Percentiles rank a stretch among this genome's conserved stretches.
These are phyloP conservation scores for Populus alba DNA, from an alignment of 345 rosid species.

Conservation along the genomic window DNA sequence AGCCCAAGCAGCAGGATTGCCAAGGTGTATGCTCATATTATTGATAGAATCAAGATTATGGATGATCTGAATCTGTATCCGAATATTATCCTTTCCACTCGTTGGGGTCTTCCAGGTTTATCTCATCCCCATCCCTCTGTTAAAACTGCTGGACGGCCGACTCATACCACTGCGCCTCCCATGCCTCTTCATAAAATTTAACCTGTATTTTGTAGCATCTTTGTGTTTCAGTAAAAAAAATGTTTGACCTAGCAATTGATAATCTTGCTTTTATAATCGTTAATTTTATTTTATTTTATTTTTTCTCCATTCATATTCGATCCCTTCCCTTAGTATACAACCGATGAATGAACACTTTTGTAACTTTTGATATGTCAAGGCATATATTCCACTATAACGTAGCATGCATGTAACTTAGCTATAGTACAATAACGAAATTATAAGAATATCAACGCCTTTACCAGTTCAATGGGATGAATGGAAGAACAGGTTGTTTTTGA, in stretches of 20 bases:
- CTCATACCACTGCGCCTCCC: too few species aligned
- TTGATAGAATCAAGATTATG: constrained; percentile 40
- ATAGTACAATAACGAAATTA: too few species aligned
- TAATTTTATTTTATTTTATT: too few species aligned
- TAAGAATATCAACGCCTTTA: too few species aligned
- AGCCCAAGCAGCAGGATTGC: constrained; percentile 25
- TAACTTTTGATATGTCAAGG: background rate
- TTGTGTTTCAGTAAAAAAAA: background rate
- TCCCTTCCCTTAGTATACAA: background rate
- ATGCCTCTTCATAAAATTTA: background rate
- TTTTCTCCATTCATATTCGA: too few species aligned
- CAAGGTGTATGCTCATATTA: constrained; percentile 42
- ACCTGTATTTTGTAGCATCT: background rate
- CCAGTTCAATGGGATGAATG: too few species aligned
- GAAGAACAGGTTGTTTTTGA: too few species aligned
- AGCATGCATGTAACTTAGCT: too few species aligned
- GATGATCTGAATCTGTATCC: constrained; percentile 45
- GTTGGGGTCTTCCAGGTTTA: constrained; percentile 64
- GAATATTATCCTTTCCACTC: constrained; percentile 55
- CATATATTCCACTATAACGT: background rate
- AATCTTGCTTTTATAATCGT: background rate
- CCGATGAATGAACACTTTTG: background rate
- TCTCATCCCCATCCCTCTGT: constrained; percentile 32
- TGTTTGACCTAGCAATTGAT: background rate
- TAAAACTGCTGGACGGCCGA: constrained; percentile 6